Conservation (phyloP, 805 yeast genomes). For the Saitoella complicata region DNA sequence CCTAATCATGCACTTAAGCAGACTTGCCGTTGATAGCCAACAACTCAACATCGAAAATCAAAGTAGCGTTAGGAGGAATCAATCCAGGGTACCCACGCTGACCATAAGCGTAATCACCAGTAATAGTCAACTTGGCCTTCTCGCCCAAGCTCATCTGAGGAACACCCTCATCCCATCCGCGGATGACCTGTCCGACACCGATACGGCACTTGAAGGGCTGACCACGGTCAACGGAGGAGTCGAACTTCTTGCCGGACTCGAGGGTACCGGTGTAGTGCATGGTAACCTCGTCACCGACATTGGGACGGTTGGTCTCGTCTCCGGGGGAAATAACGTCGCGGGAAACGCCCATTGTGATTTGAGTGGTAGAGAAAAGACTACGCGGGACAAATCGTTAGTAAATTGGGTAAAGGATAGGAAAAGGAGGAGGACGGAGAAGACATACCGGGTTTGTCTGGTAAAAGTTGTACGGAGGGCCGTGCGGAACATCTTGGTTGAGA, state of each 20-base stretch:
- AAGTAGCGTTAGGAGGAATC: slow-evolving; percentile 92
- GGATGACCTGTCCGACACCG: slow-evolving; percentile 93
- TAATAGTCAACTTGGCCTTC: slow-evolving; percentile 80
- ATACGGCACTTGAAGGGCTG: slow-evolving; percentile 86
- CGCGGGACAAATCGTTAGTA: no score
- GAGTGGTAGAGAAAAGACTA: no score
- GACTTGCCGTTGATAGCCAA: slow-evolving; percentile 16
- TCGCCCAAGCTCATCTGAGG: slow-evolving; percentile 87
- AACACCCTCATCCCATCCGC: slow-evolving; percentile 93
- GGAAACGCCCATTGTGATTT: neutral
- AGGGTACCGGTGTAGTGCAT: slow-evolving; percentile 93
- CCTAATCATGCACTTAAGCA: slow-evolving; percentile 3
- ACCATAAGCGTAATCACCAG: slow-evolving; percentile 89
- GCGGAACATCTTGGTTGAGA: no score
- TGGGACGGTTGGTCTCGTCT: slow-evolving; percentile 78
- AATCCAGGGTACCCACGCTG: slow-evolving; percentile 90
- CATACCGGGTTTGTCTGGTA: no score
- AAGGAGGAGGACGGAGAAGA: no score
- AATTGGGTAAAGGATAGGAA: no score
- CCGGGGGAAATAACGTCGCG: slow-evolving; percentile 27
- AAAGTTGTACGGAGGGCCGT: no score
- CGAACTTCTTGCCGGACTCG: slow-evolving; percentile 90
- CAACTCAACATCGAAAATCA: slow-evolving; percentile 33
- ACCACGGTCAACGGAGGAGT: slow-evolving; percentile 88
- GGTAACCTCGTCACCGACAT: slow-evolving; percentile 73